Base-by-base conservation (phyloP, 805 yeast species). In the Yarrowia phangngaensis region DNA sequence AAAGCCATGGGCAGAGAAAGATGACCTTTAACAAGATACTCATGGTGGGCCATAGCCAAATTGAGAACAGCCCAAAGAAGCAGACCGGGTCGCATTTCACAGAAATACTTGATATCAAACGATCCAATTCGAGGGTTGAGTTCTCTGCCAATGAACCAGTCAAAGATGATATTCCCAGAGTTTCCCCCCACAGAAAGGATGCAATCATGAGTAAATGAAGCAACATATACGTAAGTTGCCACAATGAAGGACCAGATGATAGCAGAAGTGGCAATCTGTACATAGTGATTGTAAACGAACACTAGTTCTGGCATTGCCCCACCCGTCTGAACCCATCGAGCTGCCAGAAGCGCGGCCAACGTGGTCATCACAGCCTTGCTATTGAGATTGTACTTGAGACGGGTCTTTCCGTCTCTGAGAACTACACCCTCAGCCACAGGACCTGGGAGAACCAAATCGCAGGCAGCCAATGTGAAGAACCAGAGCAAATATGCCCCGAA, bases 111-210 rank as follows among this genome's bases (percentile, higher is more conserved):
- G 64, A 92, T 79, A 63, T 92, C 98, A 73, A 89, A 78, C 0
- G 74, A 60, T 1, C 94, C 92, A 52, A 85, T 70, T 57, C 97
- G 74, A 20, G 97, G 98, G 63, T 92, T 92, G 60, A 92, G 71
- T 67, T 90, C 97, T 53, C 98, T 79, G 22, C 98, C 98, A 62
- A 92, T 88, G 61, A 88, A 92, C 97, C 96, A 89, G 54, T 92
- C 96, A 62, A 84, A 90, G 8, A 90, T 57, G 0, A 66, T 56
- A 55, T 76, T 79, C 0, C 86, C 84, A 0, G 95, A 73, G 66
- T 90, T 90, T 3, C 98, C 98, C 34, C 92, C 92, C 29, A 75
- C 64, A 0, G 97, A 89, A 46, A 92, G 70, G 29, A 92, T 78
- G 55, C 84, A 71, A 58, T 85, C 92, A 17, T 55, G 56, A 5